Conservation (phyloP, 2,329 filamentous ascomycete genomes). For the Xylariomycetidae sp. region DNA sequence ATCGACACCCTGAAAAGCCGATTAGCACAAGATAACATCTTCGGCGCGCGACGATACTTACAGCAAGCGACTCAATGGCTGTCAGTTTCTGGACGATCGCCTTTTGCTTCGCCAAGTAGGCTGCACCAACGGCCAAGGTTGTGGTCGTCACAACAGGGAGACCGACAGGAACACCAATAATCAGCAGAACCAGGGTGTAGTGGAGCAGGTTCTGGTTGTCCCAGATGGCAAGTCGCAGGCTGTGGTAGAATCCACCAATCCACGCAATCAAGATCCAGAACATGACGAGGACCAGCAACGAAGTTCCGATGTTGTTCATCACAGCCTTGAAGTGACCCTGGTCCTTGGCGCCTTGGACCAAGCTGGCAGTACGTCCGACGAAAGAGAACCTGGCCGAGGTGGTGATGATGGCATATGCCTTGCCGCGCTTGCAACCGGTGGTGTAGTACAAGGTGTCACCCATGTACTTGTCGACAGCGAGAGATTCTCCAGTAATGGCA, state of each 20-base stretch:
- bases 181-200: constrained; percentile 65
- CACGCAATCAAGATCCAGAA: constrained; percentile 70
- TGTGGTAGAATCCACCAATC: constrained; percentile 74
- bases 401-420: constrained; percentile 63
- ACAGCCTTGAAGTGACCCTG: constrained; percentile 76
- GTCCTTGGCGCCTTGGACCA: constrained; percentile 70
- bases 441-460: constrained; percentile 72
- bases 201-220: constrained; percentile 57
- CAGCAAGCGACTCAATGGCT: constrained; percentile 67
- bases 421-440: constrained; percentile 75
- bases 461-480: constrained; percentile 75
- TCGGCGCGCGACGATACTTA: constrained; percentile 11
- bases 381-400: constrained; percentile 67
- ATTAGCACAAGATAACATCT: constrained; percentile 3
- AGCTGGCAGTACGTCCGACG: constrained; percentile 67
- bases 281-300: constrained; percentile 68
- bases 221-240: constrained; percentile 56
- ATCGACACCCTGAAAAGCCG: constrained; percentile 51
- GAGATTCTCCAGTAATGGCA: constrained; percentile 74
- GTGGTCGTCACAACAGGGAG: constrained; percentile 74
- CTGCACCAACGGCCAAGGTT: constrained; percentile 69
- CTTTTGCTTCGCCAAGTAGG: constrained; percentile 71
- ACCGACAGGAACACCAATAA: constrained; percentile 75
- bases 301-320: constrained; percentile 75
- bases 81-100: constrained; percentile 76